Conservation (phyloP, 768 basidiomycete genomes). For the Russula sp. region DNA sequence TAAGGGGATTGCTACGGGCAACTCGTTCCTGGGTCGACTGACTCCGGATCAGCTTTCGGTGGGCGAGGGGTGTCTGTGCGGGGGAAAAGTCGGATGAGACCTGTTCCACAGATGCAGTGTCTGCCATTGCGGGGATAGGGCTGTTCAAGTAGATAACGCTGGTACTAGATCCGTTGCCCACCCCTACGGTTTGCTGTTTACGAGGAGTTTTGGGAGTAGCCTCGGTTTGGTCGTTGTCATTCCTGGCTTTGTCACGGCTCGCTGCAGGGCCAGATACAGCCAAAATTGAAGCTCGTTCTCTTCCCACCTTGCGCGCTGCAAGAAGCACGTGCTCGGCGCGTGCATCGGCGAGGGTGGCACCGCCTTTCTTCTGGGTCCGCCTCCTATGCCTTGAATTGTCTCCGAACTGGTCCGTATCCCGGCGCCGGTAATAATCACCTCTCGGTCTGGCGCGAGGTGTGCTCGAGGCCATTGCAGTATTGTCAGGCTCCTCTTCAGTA, state of each 20-base stretch:
- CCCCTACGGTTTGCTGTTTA: slow-evolving; percentile 12
- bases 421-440: slow-evolving; percentile 24
- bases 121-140: slow-evolving; percentile 13
- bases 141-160: slow-evolving; percentile 23
- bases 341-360: slow-evolving; percentile 51
- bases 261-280: slow-evolving; percentile 41
- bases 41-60: slow-evolving; percentile 11
- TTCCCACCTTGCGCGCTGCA: slow-evolving; percentile 65
- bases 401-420: slow-evolving; percentile 18
- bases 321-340: slow-evolving; percentile 64
- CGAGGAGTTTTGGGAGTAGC: slow-evolving; percentile 20
- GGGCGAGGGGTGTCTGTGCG: slow-evolving; percentile 20
- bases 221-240: slow-evolving; percentile 30
- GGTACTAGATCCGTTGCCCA: slow-evolving; percentile 15
- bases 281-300: slow-evolving; percentile 48
- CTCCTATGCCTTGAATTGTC: slow-evolving; percentile 26
- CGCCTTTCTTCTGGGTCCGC: slow-evolving; percentile 27
- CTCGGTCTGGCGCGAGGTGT: slow-evolving; percentile 20
- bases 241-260: slow-evolving; percentile 30
- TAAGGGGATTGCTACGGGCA: slow-evolving; percentile 33
- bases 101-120: slow-evolving; percentile 9
- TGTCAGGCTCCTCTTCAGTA: slow-evolving; percentile 25
- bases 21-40: slow-evolving; percentile 27
- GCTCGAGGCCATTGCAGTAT: slow-evolving; percentile 27
- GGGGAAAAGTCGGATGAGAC: slow-evolving; percentile 25